Conservation (phyloP, 352 stramenopile genomes). For the Globisporangium camurandrum region DNA sequence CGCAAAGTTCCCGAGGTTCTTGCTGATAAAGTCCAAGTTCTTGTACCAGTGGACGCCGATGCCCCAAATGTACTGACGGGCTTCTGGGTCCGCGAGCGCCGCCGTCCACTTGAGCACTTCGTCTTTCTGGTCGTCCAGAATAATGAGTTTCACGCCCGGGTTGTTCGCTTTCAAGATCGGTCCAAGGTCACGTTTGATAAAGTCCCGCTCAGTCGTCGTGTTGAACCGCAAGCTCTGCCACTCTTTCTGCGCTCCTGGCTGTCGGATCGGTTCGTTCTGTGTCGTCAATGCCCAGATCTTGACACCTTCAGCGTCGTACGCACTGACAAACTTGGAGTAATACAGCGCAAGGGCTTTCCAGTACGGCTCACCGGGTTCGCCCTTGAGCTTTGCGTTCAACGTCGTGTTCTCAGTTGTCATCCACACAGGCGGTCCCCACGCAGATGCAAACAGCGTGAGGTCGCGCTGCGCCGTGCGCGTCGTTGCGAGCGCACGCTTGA, state of each 20-base stretch:
- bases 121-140: slow-evolving; percentile 80
- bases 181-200: slow-evolving; percentile 73
- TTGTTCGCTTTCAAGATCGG: slow-evolving; percentile 55
- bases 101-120: slow-evolving; percentile 35
- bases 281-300: slow-evolving; percentile 75
- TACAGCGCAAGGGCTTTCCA: slow-evolving; percentile 80
- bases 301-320: slow-evolving; percentile 68
- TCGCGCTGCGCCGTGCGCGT: slow-evolving; percentile 25
- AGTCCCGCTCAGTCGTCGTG: slow-evolving; percentile 36
- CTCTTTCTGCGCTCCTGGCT: slow-evolving; percentile 18
- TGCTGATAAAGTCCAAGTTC: slow-evolving; percentile 43
- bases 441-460: slow-evolving; percentile 69
- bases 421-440: slow-evolving; percentile 81
- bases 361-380: slow-evolving; percentile 43
- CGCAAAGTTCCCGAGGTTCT: slow-evolving; percentile 36
- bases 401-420: slow-evolving; percentile 76
- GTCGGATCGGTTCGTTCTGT: slow-evolving; percentile 77
- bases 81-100: slow-evolving; percentile 38
- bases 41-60: slow-evolving; percentile 87
- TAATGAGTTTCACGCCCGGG: slow-evolving; percentile 77
- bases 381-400: slow-evolving; percentile 50
- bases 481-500: slow-evolving; percentile 42
- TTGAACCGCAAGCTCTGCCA: slow-evolving; percentile 58
- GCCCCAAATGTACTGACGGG: slow-evolving; percentile 67
- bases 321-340: slow-evolving; percentile 81